phyloP scores from a whole-genome alignment of 1,284 basidiomycete genomes.

The Cutaneotrichosporon daszewskae region DNA sequence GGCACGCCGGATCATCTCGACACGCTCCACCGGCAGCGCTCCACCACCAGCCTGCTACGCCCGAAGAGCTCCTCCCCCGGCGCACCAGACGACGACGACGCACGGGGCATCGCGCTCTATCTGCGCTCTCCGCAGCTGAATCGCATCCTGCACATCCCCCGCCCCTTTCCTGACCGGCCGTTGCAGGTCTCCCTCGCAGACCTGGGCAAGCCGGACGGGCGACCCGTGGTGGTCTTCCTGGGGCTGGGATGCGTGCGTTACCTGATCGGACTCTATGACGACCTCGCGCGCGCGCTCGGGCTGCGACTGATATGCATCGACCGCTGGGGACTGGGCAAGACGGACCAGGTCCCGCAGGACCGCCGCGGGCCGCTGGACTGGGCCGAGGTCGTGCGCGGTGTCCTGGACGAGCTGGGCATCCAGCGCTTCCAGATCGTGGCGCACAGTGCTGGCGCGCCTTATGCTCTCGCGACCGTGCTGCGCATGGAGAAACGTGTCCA shows the following conservation, averaged over 20 bases:
- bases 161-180: conserved; percentile 58
- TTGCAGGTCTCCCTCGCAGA: conserved; percentile 90
- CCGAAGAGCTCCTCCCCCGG: conserved; percentile 10
- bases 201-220: conserved; percentile 72
- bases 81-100: conserved; percentile 17
- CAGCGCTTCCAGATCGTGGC: conserved; percentile 83
- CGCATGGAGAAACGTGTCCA: conserved; percentile 65
- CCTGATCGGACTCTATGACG: conserved; percentile 89
- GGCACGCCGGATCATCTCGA: conserved; percentile 1
- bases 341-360: conserved; percentile 61
- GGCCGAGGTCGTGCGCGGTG: conserved; percentile 82
- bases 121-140: conserved; percentile 78
- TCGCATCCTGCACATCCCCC: conserved; percentile 67
- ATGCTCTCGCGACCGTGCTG: conserved; percentile 81
- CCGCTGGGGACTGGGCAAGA: conserved; percentile 90
- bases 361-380: conserved; percentile 77
- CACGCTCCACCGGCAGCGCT: conserved; percentile 5
- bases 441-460: conserved; percentile 94
- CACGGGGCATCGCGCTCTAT: conserved; percentile 51
- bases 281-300: conserved; percentile 81
- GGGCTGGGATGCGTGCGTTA: conserved; percentile 91
- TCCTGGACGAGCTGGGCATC: conserved; percentile 73
- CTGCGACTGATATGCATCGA: conserved; percentile 91
- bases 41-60: conserved; percentile 5
- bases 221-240: conserved; percentile 83